Base-by-base conservation (phyloP, 2,329 filamentous ascomycete species). In the Sporothrix phasma region DNA sequence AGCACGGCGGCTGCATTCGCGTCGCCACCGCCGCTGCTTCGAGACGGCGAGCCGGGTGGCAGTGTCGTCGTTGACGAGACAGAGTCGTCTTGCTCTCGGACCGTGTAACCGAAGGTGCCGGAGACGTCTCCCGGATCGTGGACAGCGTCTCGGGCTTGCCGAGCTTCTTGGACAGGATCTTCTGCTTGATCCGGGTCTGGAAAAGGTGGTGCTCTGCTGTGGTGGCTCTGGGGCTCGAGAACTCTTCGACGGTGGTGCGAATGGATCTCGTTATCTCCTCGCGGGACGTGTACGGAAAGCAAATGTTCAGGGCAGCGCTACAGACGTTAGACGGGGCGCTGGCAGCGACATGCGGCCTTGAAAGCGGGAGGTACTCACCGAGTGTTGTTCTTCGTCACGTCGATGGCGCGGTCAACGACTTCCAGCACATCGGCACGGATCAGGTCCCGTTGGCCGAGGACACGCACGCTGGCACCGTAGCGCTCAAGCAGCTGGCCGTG, bases 211-310 rank as follows among this genome's bases (percentile, higher is more conserved):
- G 71, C 84, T 82, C 69, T 80, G 81, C 39, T 83, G 81, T 15
- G 81, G 80, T 19, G 89, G 13, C 81, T 80, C 24, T 89, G 80
- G 5, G 89, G 61, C 84, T 86, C 66, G 89, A 89, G 75, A 91
- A 97, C 66, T 96, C 90, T 65, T 89, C 81, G 8, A 99, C 92
- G 0, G 93, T 97, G 47, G 87, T 85, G 67, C 90, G 88, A 69
- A 99, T 90, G 5, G 93, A 90, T 3, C 89, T 86, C 0, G 93
- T 95, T 69, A 99, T 97, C 74, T 99, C 94, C 71, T 96, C 92
- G 68, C 94, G 84, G 4, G 92, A 96, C 0, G 94, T 97, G 73
- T 99, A 99, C 0, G 94, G 94, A 72, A 97, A 97, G 79, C 94
- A 99, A 67, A 99, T 92, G 73, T 99, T 99, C 61, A 99, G 79